A percentile compares a stretch with the other conserved stretches of the same genome.
Conservation (phyloP, 176 grass and related monocot genomes). For the Rhynchospora breviuscula region DNA sequence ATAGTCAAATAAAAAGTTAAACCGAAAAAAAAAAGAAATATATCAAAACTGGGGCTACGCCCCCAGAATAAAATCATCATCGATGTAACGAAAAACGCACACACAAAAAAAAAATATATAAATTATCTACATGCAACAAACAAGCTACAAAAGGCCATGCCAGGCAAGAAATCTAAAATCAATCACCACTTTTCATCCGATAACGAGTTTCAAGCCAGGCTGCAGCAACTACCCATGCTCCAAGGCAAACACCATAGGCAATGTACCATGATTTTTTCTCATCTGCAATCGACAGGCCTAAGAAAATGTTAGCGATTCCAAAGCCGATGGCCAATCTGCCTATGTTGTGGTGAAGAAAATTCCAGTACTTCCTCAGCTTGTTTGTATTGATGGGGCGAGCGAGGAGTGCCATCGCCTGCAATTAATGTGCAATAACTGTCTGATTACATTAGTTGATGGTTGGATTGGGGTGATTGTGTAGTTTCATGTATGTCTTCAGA, state of each 20-base stretch:
- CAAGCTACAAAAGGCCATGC: not conserved
- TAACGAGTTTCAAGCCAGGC: slow-evolving; percentile 49
- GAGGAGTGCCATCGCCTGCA: slow-evolving; percentile 62
- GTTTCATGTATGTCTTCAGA: not conserved
- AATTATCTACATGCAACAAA: not conserved
- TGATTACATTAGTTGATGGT: not conserved
- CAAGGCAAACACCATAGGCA: slow-evolving; percentile 66
- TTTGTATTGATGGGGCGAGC: slow-evolving; percentile 55
- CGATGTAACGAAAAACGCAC: not conserved
- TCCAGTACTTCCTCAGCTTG: slow-evolving; percentile 82
- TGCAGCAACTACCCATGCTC: slow-evolving; percentile 46
- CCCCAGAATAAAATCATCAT: not conserved
- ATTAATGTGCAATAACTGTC: not conserved
- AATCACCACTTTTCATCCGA: slow-evolving; percentile 40
- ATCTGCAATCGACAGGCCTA: slow-evolving; percentile 55
- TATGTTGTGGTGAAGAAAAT: slow-evolving; percentile 79
- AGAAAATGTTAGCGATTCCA: slow-evolving; percentile 61
- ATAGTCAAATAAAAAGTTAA: not conserved
- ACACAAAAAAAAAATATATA: not conserved
- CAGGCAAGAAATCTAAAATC: not conserved
- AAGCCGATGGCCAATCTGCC: slow-evolving; percentile 47
- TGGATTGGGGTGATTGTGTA: not conserved
- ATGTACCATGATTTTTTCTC: slow-evolving; percentile 55
- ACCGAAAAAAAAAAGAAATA: not conserved
- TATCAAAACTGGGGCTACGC: not conserved